Conservation (phyloP, 768 basidiomycete species). For the Psilocybe sp. region DNA sequence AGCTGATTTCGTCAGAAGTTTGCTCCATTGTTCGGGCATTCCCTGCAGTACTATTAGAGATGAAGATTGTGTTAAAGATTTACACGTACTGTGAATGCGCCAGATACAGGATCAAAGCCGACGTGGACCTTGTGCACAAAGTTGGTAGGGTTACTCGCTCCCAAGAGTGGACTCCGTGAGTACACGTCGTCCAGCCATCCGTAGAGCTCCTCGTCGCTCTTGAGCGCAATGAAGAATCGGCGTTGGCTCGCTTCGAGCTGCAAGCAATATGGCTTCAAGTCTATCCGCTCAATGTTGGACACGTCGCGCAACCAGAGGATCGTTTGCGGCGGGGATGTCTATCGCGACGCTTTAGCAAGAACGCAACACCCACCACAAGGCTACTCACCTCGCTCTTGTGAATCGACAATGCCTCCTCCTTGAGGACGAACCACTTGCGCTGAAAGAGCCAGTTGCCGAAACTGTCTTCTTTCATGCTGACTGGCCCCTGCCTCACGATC, state of each 20-base stretch:
- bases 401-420: conserved; percentile 72
- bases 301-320: conserved; percentile 74
- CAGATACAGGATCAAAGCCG: conserved; percentile 91
- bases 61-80: too few relatives aligned
- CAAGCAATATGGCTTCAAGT: conserved; percentile 93
- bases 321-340: conserved; percentile 58
- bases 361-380: not conserved
- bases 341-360: not conserved
- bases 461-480: conserved; percentile 91
- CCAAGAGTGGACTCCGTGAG: conserved; percentile 86
- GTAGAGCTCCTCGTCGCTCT: conserved; percentile 96
- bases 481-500: conserved; percentile 67
- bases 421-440: conserved; percentile 86
- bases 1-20: conserved; percentile 93
- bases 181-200: conserved; percentile 98
- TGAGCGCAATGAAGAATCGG: conserved; percentile 76
- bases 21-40: conserved; percentile 96
- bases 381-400: conserved; percentile 88
- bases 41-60: conserved; percentile 50
- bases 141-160: conserved; percentile 92
- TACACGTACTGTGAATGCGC: conserved; percentile 88
- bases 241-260: conserved; percentile 84
- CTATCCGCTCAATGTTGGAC: conserved; percentile 84
- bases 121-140: conserved; percentile 99
- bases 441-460: conserved; percentile 91